Evolutionary conservation across 306 rosid genomes (phyloP).

Genomic region (Malus fusca): DNA sequence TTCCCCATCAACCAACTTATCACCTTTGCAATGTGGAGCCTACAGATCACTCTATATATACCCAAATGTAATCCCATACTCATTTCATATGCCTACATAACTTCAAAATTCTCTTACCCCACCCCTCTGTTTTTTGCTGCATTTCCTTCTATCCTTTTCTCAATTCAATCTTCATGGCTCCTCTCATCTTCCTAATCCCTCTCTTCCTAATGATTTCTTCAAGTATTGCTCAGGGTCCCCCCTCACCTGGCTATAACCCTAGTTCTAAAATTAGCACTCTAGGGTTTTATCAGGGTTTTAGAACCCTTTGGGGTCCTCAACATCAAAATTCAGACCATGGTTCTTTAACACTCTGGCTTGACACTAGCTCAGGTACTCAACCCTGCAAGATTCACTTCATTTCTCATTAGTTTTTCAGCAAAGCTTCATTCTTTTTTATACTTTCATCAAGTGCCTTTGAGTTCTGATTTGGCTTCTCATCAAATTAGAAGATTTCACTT

Average conservation of each 20-base stretch:
- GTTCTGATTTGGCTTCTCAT: no score
- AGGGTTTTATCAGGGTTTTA: conserved; percentile 49
- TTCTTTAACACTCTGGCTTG: conserved; percentile 66
- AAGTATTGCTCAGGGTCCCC: conserved; percentile 47
- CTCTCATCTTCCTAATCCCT: conserved; percentile 28
- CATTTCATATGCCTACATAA: conserved; percentile 4
- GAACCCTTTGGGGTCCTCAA: conserved; percentile 76
- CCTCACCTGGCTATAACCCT: conserved; percentile 76
- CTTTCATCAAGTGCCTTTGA: not conserved
- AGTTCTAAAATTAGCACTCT: conserved; percentile 46
- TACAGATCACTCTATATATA: conserved; percentile 39
- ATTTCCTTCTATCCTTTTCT: conserved; percentile 26
- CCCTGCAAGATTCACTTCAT: not conserved
- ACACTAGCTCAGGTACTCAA: conserved; percentile 46
- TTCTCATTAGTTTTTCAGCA: not conserved
- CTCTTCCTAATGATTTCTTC: conserved; percentile 25
- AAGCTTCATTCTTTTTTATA: not conserved
- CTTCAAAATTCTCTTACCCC: conserved; percentile 21
- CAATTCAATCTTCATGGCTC: conserved; percentile 24
- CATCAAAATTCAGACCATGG: conserved; percentile 62
- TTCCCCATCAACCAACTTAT: conserved; percentile 31
- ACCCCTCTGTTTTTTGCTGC: conserved; percentile 20
- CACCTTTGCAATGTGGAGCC: conserved; percentile 28
- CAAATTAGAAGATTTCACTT: no score
- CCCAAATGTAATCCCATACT: conserved; percentile 22